Conservation (phyloP, 139 green algal genomes). For the Coccomyxa sp. region DNA sequence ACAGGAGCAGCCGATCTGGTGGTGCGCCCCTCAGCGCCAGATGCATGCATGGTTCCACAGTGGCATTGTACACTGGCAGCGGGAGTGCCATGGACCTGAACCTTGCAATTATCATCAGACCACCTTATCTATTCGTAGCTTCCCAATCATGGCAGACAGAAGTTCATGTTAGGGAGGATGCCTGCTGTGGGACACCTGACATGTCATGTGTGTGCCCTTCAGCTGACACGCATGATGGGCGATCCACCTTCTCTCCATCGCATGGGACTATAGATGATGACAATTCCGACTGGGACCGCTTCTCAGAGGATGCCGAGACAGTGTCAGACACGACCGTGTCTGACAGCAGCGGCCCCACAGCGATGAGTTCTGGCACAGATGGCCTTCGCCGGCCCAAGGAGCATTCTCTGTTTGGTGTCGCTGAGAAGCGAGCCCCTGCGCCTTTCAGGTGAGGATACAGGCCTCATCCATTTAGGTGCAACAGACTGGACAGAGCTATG, state of each 20-base stretch:
- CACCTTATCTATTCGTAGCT: no score
- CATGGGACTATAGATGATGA: neutral
- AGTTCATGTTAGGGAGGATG: no score
- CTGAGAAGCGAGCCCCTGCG: conserved; percentile 13
- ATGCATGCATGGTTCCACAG: no score
- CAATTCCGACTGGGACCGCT: neutral
- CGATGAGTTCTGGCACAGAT: neutral
- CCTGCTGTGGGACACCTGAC: no score
- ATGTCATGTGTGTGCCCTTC: no score
- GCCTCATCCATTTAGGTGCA: neutral
- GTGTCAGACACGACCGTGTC: neutral
- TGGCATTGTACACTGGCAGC: no score
- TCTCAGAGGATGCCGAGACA: neutral
- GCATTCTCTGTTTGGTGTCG: conserved; percentile 21
- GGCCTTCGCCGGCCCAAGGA: neutral
- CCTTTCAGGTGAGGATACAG: conserved; percentile 16
- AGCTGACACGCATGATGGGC: neutral
- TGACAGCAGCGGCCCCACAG: neutral
- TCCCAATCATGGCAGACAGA: no score
- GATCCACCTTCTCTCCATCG: neutral
- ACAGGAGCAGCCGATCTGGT: no score
- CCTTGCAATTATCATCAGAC: no score
- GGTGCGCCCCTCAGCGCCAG: no score
- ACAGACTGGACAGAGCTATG: neutral
- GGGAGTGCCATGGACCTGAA: no score